phyloP scores from a whole-genome alignment of 257 asterid genomes.

The Cordia subcordata region DNA sequence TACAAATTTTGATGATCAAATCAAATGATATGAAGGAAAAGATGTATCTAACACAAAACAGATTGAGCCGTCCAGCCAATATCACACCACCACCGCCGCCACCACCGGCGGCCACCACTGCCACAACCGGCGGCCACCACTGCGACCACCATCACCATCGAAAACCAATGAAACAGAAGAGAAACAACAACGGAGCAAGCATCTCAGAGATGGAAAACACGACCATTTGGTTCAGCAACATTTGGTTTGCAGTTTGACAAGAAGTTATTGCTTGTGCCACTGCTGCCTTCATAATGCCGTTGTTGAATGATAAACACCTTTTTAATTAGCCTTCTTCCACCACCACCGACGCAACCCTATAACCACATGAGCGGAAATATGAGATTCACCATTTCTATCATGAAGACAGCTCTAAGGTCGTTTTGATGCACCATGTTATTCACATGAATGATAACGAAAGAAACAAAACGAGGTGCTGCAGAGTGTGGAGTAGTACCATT shows the following conservation, averaged over 20 bases:
- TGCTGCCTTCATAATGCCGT: no score
- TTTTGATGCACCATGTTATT: neutral
- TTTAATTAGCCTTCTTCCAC: no score
- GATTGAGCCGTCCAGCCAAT: constrained; percentile 62
- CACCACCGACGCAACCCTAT: no score
- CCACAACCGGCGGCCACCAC: constrained; percentile 2
- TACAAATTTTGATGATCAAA: no score
- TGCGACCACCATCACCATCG: constrained; percentile 9
- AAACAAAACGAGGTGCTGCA: neutral
- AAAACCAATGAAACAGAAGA: neutral
- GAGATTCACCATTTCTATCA: neutral
- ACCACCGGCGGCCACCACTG: constrained; percentile 8
- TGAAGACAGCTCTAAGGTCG: neutral
- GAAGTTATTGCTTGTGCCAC: no score
- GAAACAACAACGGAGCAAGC: neutral
- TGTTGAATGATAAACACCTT: no score
- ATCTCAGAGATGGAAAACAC: no score
- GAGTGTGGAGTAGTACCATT: neutral
- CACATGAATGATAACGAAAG: constrained; percentile 3
- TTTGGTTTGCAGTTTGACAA: no score
- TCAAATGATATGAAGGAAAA: no score
- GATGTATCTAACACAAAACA: neutral
- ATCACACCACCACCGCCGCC: constrained; percentile 17
- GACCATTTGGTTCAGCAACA: no score
- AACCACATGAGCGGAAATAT: neutral